Evolutionary conservation across 495 filamentous ascomycete genomes (phyloP).

Genomic region (Letharia columbiana): DNA sequence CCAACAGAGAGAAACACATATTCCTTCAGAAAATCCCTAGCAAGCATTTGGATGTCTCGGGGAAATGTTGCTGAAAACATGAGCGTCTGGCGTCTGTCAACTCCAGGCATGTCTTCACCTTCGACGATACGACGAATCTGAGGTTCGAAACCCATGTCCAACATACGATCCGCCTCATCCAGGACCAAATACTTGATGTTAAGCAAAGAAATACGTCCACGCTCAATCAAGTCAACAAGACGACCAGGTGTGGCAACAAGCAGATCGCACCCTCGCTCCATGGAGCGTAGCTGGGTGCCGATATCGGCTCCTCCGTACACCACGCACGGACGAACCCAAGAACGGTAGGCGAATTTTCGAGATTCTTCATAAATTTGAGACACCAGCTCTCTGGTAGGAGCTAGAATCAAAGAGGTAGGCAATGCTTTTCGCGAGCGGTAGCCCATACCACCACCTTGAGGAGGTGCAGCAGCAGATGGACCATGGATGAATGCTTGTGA

Average conservation of each 20-base stretch:
- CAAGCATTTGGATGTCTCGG: constrained; percentile 97
- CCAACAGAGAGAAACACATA: constrained; percentile 98
- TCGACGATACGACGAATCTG: constrained; percentile 98
- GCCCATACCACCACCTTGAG: constrained; percentile 58
- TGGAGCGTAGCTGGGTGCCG: constrained; percentile 89
- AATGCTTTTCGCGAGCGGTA: constrained; percentile 88
- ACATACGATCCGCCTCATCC: constrained; percentile 98
- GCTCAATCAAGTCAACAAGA: constrained; percentile 95
- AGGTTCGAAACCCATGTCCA: constrained; percentile 99
- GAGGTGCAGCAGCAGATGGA: constrained; percentile 55
- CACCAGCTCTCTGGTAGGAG: constrained; percentile 93
- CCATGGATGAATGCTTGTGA: constrained; percentile 90
- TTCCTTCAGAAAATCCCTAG: constrained; percentile 94
- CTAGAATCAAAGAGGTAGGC: constrained; percentile 89
- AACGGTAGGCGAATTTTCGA: constrained; percentile 96
- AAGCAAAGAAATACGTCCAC: constrained; percentile 88
- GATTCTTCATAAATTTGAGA: constrained; percentile 98
- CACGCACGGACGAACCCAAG: constrained; percentile 96
- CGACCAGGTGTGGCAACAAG: constrained; percentile 95
- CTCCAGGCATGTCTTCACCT: constrained; percentile 90
- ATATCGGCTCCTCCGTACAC: constrained; percentile 99
- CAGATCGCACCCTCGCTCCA: constrained; percentile 95
- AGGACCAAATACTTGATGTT: constrained; percentile 99
- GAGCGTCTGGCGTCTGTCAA: constrained; percentile 83
- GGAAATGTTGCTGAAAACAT: constrained; percentile 99